Base-by-base conservation (phyloP, 805 yeast genomes). In the Wickerhamiella spandovensis region DNA sequence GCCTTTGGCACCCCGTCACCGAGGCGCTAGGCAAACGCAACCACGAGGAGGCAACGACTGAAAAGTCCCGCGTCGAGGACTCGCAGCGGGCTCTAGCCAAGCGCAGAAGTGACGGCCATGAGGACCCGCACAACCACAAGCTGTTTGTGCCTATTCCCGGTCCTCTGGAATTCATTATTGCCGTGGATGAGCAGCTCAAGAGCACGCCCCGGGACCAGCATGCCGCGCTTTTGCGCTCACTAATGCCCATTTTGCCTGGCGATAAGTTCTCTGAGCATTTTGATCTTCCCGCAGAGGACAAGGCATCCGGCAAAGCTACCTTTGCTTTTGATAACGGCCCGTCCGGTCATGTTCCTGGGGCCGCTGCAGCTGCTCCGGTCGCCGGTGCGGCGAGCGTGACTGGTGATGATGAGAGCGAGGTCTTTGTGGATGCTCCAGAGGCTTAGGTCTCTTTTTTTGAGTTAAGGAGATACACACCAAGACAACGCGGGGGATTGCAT, bases 211-310 rank as follows among this genome's bases (percentile, higher is more conserved):
- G 78, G n/a, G 76, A 76, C 45, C 69, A 69, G 30, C 75, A 82
- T 61, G 73, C 72, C 48, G 69, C 73, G 50, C 73, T 77, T 48
- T 72, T 88, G 25, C 70, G 81, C 50, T 77, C 77, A 48, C 68
- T 82, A 46, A 85, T 81, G 20, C 96, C 96, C 2, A 76, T 89
- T 43, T 66, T 87, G 44, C 95, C 95, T 0, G 95, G 95, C 17
- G 95, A 87, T 61, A 58, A 69, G 48, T 79, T 80, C 60, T 75
- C 79, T 18, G 76, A 74, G 24, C 75, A 78, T 55, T 84, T 84
- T 62, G 75, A 77, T 44, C 75, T 78, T 37, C 86, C 92, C 12
- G 92, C 86, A 13, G 74, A 67, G 53, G 66, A 77, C 61, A 82
- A 84, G 67, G 62, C 67, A 21, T 47, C 49, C 37, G 43, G 42